Evolutionary conservation across 1,284 basidiomycete species (phyloP), one percentile per base, ranked within the genome.

Genomic region (Pseudozyma tsukubaensis): DNA sequence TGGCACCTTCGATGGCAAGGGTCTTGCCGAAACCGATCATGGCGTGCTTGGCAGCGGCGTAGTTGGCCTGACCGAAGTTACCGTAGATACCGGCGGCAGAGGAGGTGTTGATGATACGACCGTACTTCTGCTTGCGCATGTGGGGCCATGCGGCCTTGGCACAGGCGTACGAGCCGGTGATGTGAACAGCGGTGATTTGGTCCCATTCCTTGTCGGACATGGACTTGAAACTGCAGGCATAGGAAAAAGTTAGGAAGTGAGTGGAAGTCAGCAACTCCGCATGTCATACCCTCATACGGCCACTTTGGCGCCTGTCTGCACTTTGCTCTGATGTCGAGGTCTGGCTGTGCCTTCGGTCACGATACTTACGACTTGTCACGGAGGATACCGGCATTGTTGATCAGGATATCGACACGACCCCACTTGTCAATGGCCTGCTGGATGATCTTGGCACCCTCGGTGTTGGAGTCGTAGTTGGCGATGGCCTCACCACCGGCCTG

Each of bases 321-420:
- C 24, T 29, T 29, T 29, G 24, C 24, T 29, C 24, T 29, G 24
- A 3, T 29, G 24, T 29, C 24, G 24, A 29, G 3, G 24, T 29
- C 24, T 29, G 24, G 24, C 24, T 29, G 24, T 29, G 32, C 32
- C 13, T 35, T 34, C 32, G 21, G 21, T 11, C 13, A n/a, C 16
- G 24, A 19, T 36, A 44, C 57, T 43, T 64, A 78, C 71, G 83
- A 78, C 48, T 59, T 85, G 83, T 80, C 71, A 92, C 94, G 90
- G 53, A 99, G 87, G 77, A 99, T 94, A 59, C 97, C 96, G 50
- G 97, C 97, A 87, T 99, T 99, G 88, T 99, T 99, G 83, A 98
- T 85, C 37, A 86, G 70, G 59, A 86, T 51, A 57, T 83, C 83
- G 71, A 89, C 84, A 91, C 93, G 75, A 1, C 95, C 95, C 85